A percentile compares a stretch with the other conserved stretches of the same genome.
Evolutionary conservation across 2,329 filamentous ascomycete genomes (phyloP).

Genomic region (Coniochaeta sp.): DNA sequence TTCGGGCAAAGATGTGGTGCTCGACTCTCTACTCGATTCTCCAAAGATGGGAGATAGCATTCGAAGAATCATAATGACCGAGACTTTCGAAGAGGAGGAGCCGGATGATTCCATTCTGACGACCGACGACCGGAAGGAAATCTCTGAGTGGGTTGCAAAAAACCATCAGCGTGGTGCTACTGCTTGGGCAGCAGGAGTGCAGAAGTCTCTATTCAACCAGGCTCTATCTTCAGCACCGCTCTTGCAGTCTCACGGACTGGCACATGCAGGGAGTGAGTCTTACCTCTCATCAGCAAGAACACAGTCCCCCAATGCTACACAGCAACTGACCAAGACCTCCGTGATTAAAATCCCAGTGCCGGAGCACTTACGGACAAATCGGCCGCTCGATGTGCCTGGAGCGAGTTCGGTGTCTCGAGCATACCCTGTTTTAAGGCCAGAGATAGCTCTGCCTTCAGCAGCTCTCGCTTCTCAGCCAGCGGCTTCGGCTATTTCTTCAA

Average conservation of each 20-base stretch:
- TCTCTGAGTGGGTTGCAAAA: conserved; percentile 29
- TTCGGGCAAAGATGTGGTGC: conserved; percentile 54
- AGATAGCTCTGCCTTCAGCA: not conserved
- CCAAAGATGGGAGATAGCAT: conserved; percentile 32
- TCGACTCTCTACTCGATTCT: conserved; percentile 40
- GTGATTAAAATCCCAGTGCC: not conserved
- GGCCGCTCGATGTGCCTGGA: not conserved
- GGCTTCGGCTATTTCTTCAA: not conserved
- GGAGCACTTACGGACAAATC: not conserved
- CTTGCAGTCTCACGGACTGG: not conserved
- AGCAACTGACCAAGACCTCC: not conserved
- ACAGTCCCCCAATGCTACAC: not conserved
- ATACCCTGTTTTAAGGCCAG: not conserved
- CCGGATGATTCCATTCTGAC: conserved; percentile 47
- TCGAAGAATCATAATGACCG: conserved; percentile 54
- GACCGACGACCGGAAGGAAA: conserved; percentile 51
- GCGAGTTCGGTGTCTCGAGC: not conserved
- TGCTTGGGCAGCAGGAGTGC: not conserved
- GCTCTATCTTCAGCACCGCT: not conserved
- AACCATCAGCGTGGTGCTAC: conserved; percentile 7
- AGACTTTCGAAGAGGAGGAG: conserved; percentile 67
- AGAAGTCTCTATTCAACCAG: not conserved
- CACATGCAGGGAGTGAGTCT: not conserved
- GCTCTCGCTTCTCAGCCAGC: not conserved
- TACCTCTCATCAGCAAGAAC: not conserved